Evolutionary conservation across 1,284 basidiomycete species (phyloP).

Genomic region (Volvariella surrecta): DNA sequence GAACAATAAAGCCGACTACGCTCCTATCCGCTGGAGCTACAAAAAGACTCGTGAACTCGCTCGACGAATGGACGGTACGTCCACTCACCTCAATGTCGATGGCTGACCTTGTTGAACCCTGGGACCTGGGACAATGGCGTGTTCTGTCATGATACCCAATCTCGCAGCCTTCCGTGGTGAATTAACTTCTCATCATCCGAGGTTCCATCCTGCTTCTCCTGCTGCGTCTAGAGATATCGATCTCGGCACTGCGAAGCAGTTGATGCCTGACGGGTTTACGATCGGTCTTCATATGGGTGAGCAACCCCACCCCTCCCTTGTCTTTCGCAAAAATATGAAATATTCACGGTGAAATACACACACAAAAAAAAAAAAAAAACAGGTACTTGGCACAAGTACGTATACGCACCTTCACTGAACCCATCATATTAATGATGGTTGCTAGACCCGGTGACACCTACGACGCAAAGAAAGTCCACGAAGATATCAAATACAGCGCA

Average conservation of each 20-base stretch:
- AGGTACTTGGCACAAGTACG: slow-evolving; percentile 47
- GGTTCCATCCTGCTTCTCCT: slow-evolving; percentile 61
- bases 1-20: slow-evolving; percentile 70
- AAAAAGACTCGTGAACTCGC: slow-evolving; percentile 67
- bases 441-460: slow-evolving; percentile 40
- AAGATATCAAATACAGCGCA: slow-evolving; percentile 53
- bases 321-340: too few relatives aligned
- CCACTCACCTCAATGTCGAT: neutral
- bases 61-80: slow-evolving; percentile 58
- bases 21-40: slow-evolving; percentile 70
- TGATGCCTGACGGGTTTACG: slow-evolving; percentile 52
- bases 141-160: slow-evolving; percentile 3
- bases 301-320: slow-evolving; percentile 9
- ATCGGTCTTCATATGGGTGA: slow-evolving; percentile 66
- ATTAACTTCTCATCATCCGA: slow-evolving; percentile 64
- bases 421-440: neutral
- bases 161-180: slow-evolving; percentile 55
- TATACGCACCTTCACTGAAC: neutral
- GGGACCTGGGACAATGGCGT: neutral
- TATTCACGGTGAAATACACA: too few relatives aligned
- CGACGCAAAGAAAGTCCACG: slow-evolving; percentile 49
- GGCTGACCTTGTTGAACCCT: neutral
- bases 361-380: slow-evolving; percentile 1
- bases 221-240: slow-evolving; percentile 56
- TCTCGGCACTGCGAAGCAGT: slow-evolving; percentile 56